A percentile compares a stretch with the other conserved stretches of the same genome.
phyloP scores from a whole-genome alignment of 1,139 yeast species.

The Sugiyamaella pinicola region DNA sequence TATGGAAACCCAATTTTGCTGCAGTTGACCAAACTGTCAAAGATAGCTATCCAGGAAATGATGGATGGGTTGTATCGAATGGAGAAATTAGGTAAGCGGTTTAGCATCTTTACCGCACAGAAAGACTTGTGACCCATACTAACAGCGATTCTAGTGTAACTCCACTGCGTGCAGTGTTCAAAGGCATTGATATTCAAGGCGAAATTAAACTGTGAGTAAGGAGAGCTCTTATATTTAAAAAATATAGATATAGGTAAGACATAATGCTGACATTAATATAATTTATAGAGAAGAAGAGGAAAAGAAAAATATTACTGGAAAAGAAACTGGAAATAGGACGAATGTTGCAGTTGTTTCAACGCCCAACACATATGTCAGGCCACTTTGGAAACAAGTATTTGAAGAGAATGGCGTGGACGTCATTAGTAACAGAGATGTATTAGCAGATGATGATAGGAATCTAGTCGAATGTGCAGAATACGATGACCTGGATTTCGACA shows the following conservation, averaged over 20 bases:
- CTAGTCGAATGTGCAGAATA: conserved; percentile 85
- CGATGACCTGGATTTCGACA: conserved; percentile 81
- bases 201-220: conserved; percentile 48
- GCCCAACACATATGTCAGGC: conserved; percentile 53
- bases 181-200: conserved; percentile 59
- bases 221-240: conserved; percentile 27
- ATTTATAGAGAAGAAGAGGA: conserved; percentile 17
- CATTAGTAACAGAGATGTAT: conserved; percentile 12
- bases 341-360: conserved; percentile 16
- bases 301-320: background rate
- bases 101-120: background rate
- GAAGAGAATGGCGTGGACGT: conserved; percentile 26
- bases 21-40: conserved; percentile 64
- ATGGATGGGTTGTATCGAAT: conserved; percentile 50
- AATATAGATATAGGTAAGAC: conserved; percentile 2
- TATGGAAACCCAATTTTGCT: conserved; percentile 84
- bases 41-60: conserved; percentile 50
- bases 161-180: conserved; percentile 77
- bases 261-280: conserved; percentile 23
- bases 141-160: conserved; percentile 58
- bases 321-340: background rate
- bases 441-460: conserved; percentile 33
- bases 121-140: conserved; percentile 8
- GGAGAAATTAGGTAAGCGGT: conserved; percentile 43
- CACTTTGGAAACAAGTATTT: conserved; percentile 55